These are phyloP conservation scores for Penicillium italicum DNA, from an alignment of 2,329 filamentous ascomycete species.

Conservation along the genomic window DNA sequence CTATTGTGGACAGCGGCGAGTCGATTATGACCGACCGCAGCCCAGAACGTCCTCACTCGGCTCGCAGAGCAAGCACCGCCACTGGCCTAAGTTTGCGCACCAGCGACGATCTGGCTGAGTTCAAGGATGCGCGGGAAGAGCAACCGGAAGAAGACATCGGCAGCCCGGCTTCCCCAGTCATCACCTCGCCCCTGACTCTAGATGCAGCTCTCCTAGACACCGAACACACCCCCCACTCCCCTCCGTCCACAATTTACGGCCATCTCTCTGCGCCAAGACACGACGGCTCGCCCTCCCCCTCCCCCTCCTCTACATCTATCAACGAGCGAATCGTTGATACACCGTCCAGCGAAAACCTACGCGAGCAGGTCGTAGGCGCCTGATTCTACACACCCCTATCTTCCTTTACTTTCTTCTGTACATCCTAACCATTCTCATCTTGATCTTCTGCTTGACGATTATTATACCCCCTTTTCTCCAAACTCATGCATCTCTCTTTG, in stretches of 20 bases:
- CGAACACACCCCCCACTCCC: not conserved
- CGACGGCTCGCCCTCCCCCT: conserved; percentile 11
- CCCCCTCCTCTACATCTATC: conserved; percentile 18
- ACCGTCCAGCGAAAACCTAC: conserved; percentile 22
- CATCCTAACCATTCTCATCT: conserved; percentile 17
- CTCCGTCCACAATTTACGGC: conserved; percentile 6
- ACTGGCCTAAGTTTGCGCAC: conserved; percentile 55
- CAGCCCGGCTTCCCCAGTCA: conserved; percentile 1
- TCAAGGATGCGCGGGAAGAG: conserved; percentile 23
- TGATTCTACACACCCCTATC: conserved; percentile 1
- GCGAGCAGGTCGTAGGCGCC: conserved; percentile 21
- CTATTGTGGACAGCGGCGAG: conserved; percentile 25
- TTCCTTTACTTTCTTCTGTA: conserved; percentile 14
- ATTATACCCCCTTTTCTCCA: conserved; percentile 15
- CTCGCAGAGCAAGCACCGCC: conserved; percentile 63
- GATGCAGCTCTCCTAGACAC: not conserved
- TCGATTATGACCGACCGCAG: conserved; percentile 27
- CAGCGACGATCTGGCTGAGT: conserved; percentile 23
- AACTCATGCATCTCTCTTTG: conserved; percentile 11
- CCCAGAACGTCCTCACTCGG: conserved; percentile 57
- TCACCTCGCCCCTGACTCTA: not conserved
- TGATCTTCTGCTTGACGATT: conserved; percentile 14
- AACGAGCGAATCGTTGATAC: conserved; percentile 17
- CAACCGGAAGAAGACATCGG: conserved; percentile 12
- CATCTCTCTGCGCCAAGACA: conserved; percentile 14